Evolutionary conservation across 305 asterid species (phyloP), one percentile per base, ranked within the genome.

Genomic region (Lippia alba): DNA sequence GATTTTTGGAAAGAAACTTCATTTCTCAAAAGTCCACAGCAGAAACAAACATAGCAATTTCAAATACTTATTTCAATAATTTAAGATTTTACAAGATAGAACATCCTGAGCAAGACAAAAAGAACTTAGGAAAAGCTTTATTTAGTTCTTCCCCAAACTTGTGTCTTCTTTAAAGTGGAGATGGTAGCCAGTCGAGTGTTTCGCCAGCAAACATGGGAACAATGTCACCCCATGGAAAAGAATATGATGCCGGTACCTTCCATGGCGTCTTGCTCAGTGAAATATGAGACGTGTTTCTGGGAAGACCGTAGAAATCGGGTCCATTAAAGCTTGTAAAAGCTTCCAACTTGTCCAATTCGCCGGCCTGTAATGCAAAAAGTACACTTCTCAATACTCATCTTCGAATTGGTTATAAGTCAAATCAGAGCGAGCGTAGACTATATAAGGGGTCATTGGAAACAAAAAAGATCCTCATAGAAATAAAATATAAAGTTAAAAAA

Each of bases 311-410:
- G 71, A 91, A 93, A 61, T 93, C 97, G 4, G 98, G 96, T 45
- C 98, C 98, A 16, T 93, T 93, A 59, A 93, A 93, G 86, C 98
- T 93, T 6, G 97, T 83, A 79, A 93, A 93, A 4, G 92, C 94
- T 76, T 93, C 97, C 1, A 93, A 74, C 81, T 89, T 93, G 81
- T 93, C 98, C 40, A 93, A 84, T 6, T 97, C 96, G 20, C 86
- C 85, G 4, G 85, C 97, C 97, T 91, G 76, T n/a, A 62, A 44
- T 59, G 54, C 65, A 72, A 15, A 55, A 14, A 67, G 64, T 2
- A 34, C 39, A 55, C 34, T 10, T 12, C 10, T 19, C 8, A 55
- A 24, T 8, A 24, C 16, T 24, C 60, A 20, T 55, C 12, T 46
- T n/a, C 53, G 12, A 46, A 4, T 49, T 49, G 55, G n/a, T 12